Evolutionary conservation across 306 rosid genomes (phyloP), one percentile per base, ranked within the genome.

Genomic region (Cajanus cajan): DNA sequence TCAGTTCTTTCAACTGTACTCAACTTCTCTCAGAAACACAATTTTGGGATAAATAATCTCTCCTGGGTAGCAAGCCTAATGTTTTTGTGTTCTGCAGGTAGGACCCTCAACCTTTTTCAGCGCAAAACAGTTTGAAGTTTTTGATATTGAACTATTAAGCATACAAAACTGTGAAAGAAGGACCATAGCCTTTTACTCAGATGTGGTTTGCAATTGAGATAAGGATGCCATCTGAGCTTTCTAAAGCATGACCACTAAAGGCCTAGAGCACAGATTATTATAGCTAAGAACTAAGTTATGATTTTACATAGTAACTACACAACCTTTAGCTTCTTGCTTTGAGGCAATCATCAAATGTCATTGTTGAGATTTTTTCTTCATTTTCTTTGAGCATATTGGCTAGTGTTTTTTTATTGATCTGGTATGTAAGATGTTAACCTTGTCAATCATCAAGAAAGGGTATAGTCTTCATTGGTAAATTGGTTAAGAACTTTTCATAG

Each of bases 91-190:
- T 82, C 28, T 85, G 79, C 90, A 95, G 99, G 99, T 93, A 18
- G 99, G 99, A 68, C 98, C 99, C 78, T 93, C 99, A 25, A 95
- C 99, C 55, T 95, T 95, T 78, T 95, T 95, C 90, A 91, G 99
- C 88, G 43, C 99, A 13, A 91, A 95, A 82, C 99, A 95, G 76
- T 93, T 91, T 16, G 98, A 95, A 89, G 99, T 95, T 78, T 95
- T 95, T 82, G 99, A 93, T 43, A 93, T 95, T 81, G 98, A 95
- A 75, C 68, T 95, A 61, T 73, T 93, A 54, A 85, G 91, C 87
- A 69, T 95, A 83, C 92, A 95, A 78, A 86, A 80, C 84, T 91
- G 99, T 72, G 83, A 84, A 76, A 90, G 97, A 82, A 93, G 98
- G 89, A 91, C 97, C 3, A 79, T 95, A 59, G 99, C 82, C 18